Conservation (phyloP, 1,139 yeast genomes). For the Ogataea hybrid region DNA sequence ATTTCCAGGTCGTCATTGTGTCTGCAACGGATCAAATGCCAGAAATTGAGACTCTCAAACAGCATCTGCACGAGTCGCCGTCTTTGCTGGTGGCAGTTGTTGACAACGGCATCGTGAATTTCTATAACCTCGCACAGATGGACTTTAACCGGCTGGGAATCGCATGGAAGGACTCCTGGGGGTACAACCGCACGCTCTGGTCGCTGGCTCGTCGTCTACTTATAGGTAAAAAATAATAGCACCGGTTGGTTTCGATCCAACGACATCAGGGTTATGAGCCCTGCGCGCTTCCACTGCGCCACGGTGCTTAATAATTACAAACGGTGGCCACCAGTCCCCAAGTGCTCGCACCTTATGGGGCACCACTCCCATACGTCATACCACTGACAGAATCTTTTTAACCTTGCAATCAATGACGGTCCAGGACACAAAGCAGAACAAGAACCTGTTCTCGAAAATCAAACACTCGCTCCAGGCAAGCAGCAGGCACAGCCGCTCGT, state of each 20-base stretch:
- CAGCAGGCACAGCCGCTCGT: too few relatives aligned
- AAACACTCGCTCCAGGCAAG: conserved; percentile 1
- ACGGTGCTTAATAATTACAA: conserved; percentile 53
- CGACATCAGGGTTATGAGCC: conserved; percentile 97
- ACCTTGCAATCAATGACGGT: neutral
- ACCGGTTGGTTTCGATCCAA: conserved; percentile 99
- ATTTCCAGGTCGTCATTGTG: conserved; percentile 66
- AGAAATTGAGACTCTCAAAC: conserved; percentile 38
- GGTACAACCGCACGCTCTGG: neutral
- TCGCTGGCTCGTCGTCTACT: neutral
- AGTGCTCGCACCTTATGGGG: too few relatives aligned
- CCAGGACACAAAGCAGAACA: neutral
- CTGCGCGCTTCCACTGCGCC: conserved; percentile 99
- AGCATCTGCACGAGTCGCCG: conserved; percentile 24
- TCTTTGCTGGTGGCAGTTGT: conserved; percentile 54
- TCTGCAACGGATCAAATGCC: conserved; percentile 57
- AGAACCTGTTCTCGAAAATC: conserved; percentile 1
- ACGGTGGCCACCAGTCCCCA: too few relatives aligned
- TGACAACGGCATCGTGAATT: conserved; percentile 71
- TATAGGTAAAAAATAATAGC: conserved; percentile 50
- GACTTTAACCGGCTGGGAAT: conserved; percentile 48
- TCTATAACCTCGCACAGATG: conserved; percentile 53
- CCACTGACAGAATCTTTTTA: neutral
- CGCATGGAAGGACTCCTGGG: conserved; percentile 31
- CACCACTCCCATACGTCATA: neutral